Base-by-base conservation (phyloP, 2,329 filamentous ascomycete species). In the Aspergillus ochraceoroseus region DNA sequence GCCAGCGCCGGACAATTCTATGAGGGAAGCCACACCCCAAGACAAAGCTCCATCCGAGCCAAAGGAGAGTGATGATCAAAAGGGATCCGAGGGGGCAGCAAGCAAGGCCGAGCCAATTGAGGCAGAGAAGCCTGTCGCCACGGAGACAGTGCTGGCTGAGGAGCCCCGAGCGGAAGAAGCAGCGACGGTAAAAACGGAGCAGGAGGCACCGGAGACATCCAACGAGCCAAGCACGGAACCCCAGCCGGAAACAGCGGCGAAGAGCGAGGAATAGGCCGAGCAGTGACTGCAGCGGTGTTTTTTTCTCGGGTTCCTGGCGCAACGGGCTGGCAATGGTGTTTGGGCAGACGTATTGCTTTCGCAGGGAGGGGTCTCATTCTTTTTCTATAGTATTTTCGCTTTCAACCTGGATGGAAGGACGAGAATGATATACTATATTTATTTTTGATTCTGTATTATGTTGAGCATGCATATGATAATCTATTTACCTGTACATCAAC, bases 321-420 rank as follows among this genome's bases (percentile, higher is more conserved):
- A 63, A 62, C 35, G 54, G 59, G 49, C 50, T 49, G 56, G 57
- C 52, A 56, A 57, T 52, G 62, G 62, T 63, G 61, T 65, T 65
- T 58, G 43, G 52, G 57, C 45, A 35, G n/a, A 44, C 30, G 40
- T 17, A 26, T 41, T 31, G 26, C 19, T 43, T 43, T 39, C 5
- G 30, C 18, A 33, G 17, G 35, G 32, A 35, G 35, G 35, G 25
- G 35, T 26, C 15, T 33, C 20, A 13, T 33, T 37, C 28, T 40
- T 26, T 15, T 41, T 34, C 28, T 29, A 31, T 13, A 19, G 23
- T 41, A 11, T 34, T 37, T n/a, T 12, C 19, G 20, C n/a, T 26
- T 35, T 27, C 31, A 27, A 17, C 26, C 23, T 20, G 36, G 17
- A 29, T 13, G 22, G 30, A 13, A 30, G 33, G 23, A 31, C 12